Evolutionary conservation across 352 stramenopile species (phyloP).

Genomic region (Phytophthora colocasiae): DNA sequence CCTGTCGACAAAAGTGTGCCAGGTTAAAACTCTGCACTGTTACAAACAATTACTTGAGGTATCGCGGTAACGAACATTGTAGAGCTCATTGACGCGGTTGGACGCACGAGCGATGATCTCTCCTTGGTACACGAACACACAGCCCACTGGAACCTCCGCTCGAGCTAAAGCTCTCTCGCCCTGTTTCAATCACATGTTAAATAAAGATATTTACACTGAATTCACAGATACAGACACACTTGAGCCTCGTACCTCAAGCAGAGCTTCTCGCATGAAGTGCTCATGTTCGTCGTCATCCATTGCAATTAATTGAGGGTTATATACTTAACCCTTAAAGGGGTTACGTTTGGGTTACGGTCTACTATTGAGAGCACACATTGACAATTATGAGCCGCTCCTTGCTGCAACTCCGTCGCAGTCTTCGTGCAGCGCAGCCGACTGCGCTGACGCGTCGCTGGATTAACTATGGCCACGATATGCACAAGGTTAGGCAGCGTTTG

Average conservation of each 20-base stretch:
- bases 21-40: neutral
- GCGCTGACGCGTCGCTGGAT: slow-evolving; percentile 54
- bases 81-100: slow-evolving; percentile 91
- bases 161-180: slow-evolving; percentile 77
- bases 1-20: slow-evolving; percentile 40
- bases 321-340: neutral
- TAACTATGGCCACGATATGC: slow-evolving; percentile 89
- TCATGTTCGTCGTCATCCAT: slow-evolving; percentile 48
- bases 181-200: slow-evolving; percentile 38
- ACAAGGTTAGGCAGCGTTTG: slow-evolving; percentile 47
- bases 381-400: slow-evolving; percentile 40
- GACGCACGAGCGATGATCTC: slow-evolving; percentile 81
- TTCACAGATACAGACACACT: neutral
- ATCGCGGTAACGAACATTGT: slow-evolving; percentile 54
- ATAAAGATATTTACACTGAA: neutral
- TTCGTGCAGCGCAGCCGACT: slow-evolving; percentile 16
- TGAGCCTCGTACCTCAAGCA: slow-evolving; percentile 56
- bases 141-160: slow-evolving; percentile 92
- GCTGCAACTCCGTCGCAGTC: slow-evolving; percentile 34
- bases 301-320: slow-evolving; percentile 12
- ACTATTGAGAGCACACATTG: slow-evolving; percentile 5
- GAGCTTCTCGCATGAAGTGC: slow-evolving; percentile 77
- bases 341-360: slow-evolving; percentile 3
- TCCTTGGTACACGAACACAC: slow-evolving; percentile 88
- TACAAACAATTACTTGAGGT: neutral